phyloP scores from a whole-genome alignment of 148 eudicot species.

The Rhododendron molle region DNA sequence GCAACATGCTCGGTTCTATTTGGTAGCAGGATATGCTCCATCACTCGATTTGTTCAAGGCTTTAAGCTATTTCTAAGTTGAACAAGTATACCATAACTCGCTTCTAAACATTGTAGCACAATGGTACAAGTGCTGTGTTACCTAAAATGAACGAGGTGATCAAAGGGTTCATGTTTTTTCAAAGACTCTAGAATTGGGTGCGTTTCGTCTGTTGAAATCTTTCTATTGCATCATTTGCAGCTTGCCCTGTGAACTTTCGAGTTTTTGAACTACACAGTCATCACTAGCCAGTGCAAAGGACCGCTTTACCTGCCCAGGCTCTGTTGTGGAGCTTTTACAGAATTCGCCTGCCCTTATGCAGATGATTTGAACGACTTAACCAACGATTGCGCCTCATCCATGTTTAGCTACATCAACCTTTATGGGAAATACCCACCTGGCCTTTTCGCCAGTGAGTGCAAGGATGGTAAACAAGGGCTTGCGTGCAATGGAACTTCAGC shows the following conservation, averaged over 20 bases:
- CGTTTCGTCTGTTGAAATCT: neutral
- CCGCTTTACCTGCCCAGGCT: slow-evolving; percentile 26
- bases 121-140: neutral
- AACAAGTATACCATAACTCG: no score
- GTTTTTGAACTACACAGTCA: slow-evolving; percentile 38
- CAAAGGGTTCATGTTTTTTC: neutral
- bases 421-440: slow-evolving; percentile 46
- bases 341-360: slow-evolving; percentile 39
- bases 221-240: slow-evolving; percentile 21
- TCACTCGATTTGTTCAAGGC: neutral
- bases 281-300: slow-evolving; percentile 48
- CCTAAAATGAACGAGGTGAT: neutral
- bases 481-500: slow-evolving; percentile 22
- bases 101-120: neutral
- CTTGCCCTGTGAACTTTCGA: slow-evolving; percentile 49
- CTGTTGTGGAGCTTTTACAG: slow-evolving; percentile 37
- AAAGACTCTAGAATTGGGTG: neutral
- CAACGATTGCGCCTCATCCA: slow-evolving; percentile 37
- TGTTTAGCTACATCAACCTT: slow-evolving; percentile 54
- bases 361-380: slow-evolving; percentile 29
- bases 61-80: neutral
- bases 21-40: neutral
- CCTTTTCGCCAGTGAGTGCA: slow-evolving; percentile 35
- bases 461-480: slow-evolving; percentile 32
- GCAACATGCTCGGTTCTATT: neutral